Percentiles rank a stretch among this genome's conserved stretches.
phyloP scores from a whole-genome alignment of 1,284 basidiomycete species.

The Peniophora sp. region DNA sequence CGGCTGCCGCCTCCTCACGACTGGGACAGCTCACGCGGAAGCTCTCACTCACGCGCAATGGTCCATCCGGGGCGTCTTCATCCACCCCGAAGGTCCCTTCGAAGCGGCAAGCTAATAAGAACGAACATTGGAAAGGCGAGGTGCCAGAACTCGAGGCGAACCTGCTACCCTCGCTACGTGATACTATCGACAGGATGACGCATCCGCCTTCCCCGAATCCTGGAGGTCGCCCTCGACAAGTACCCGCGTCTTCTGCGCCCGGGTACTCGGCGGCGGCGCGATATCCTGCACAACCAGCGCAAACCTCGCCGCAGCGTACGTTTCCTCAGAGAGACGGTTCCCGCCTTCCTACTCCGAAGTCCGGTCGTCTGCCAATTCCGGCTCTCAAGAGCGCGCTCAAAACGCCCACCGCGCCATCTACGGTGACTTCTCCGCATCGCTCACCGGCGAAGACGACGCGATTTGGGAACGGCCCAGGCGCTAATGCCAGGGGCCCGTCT shows the following conservation, averaged over 20 bases:
- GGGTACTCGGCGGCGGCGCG: too few relatives aligned
- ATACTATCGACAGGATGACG: constrained; percentile 69
- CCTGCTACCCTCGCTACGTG: constrained; percentile 56
- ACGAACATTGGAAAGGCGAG: constrained; percentile 31
- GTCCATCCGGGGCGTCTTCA: constrained; percentile 9
- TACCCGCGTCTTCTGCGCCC: too few relatives aligned
- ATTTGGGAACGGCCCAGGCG: constrained; percentile 5
- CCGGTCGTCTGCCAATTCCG: not conserved
- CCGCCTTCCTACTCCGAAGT: too few relatives aligned
- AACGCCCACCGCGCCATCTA: not conserved
- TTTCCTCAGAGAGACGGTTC: too few relatives aligned
- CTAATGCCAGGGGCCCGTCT: constrained; percentile 2
- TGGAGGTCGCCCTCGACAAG: too few relatives aligned
- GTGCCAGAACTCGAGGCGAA: constrained; percentile 53
- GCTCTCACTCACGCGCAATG: constrained; percentile 8
- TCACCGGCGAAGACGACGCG: not conserved
- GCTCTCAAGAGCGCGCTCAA: not conserved
- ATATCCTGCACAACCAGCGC: too few relatives aligned
- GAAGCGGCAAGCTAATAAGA: constrained; percentile 19
- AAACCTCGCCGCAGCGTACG: too few relatives aligned
- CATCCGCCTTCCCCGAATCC: constrained; percentile 10
- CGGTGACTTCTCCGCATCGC: constrained; percentile 3
- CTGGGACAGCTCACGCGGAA: not conserved
- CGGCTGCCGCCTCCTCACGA: not conserved
- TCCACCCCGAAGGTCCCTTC: constrained; percentile 15